A percentile compares a stretch with the other conserved stretches of the same genome.
These are phyloP conservation scores for Ochetophila trinervis DNA, from an alignment of 306 rosid genomes.

Conservation along the genomic window DNA sequence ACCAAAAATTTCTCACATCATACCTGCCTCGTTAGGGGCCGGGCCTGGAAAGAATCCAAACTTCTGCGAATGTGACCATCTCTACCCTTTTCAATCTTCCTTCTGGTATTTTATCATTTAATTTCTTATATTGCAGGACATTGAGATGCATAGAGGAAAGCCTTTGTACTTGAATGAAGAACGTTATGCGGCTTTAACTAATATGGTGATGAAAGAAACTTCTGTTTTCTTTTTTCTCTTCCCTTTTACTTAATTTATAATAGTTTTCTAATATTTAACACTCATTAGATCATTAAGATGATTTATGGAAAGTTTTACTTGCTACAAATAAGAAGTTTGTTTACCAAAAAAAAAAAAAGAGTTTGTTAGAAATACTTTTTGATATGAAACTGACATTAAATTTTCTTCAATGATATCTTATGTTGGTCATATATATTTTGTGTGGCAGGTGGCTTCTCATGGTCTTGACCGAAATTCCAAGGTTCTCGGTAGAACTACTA, in stretches of 20 bases:
- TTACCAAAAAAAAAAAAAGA: no score
- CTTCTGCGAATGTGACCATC: no score
- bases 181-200: conserved; percentile 84
- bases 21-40: no score
- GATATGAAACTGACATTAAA: neutral
- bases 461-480: conserved; percentile 93
- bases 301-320: neutral
- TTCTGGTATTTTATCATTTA: neutral
- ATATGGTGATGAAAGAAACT: conserved; percentile 56
- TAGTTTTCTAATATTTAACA: neutral
- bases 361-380: no score
- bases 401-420: conserved; percentile 1
- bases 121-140: conserved; percentile 50
- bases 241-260: neutral
- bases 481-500: conserved; percentile 97
- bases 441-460: conserved; percentile 86
- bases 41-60: no score
- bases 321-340: neutral
- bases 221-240: neutral
- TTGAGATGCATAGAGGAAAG: conserved; percentile 81
- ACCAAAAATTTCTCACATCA: no score
- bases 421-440: conserved; percentile 9
- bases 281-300: no score
- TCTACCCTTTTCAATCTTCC: no score
- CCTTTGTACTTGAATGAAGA: conserved; percentile 86